Evolutionary conservation across 805 yeast species (phyloP).

Genomic region (Ogataea nitratoaversa): DNA sequence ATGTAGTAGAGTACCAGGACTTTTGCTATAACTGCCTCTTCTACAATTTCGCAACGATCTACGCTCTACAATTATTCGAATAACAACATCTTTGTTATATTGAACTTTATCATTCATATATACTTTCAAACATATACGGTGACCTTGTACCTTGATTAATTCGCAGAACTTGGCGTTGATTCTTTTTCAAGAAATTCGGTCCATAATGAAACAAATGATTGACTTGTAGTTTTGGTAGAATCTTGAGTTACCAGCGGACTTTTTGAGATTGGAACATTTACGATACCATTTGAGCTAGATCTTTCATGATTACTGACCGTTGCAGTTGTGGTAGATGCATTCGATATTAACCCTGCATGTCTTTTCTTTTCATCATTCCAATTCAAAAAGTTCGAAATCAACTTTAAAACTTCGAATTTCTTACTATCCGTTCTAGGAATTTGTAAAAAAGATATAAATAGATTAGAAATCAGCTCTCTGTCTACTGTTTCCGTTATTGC

Average conservation of each 20-base stretch:
- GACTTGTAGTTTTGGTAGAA: constrained; percentile 23
- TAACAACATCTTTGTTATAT: no score
- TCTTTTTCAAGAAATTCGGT: constrained; percentile 77
- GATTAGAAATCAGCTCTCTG: constrained; percentile 81
- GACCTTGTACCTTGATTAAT: no score
- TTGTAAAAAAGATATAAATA: constrained; percentile 77
- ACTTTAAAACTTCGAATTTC: constrained; percentile 85
- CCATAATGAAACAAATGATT: constrained; percentile 66
- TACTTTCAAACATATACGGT: neutral
- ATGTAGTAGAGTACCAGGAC: no score
- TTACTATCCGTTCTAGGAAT: constrained; percentile 92
- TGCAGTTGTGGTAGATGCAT: no score
- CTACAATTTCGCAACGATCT: no score
- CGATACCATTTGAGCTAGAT: constrained; percentile 30
- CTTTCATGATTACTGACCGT: constrained; percentile 15
- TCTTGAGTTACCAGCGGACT: constrained; percentile 26
- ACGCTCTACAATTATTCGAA: no score
- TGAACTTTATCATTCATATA: neutral
- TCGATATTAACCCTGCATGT: constrained; percentile 67
- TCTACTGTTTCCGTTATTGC: constrained; percentile 77
- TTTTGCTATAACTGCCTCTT: no score
- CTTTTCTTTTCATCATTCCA: constrained; percentile 83
- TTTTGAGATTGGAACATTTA: constrained; percentile 23
- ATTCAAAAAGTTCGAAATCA: constrained; percentile 74
- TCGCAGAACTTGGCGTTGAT: constrained; percentile 38